Conservation (phyloP, 108 stramenopile species). For the Fragilaria radians region DNA sequence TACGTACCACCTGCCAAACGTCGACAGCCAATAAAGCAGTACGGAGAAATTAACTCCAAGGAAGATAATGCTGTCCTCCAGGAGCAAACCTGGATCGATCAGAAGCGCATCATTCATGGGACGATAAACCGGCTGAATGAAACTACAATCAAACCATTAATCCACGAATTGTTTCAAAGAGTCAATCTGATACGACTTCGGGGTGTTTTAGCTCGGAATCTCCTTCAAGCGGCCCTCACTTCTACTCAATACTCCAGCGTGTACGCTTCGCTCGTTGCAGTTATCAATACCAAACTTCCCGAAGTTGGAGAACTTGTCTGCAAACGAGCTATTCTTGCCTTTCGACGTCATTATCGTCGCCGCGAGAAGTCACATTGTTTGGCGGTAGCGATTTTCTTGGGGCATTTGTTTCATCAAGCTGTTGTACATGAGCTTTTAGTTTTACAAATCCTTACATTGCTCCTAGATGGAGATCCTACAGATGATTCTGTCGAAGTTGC, state of each 20-base stretch:
- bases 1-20: conserved; percentile 64
- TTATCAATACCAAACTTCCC: conserved; percentile 95
- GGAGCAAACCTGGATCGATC: conserved; percentile 81
- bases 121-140: conserved; percentile 94
- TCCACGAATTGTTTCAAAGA: conserved; percentile 83
- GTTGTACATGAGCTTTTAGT: conserved; percentile 94
- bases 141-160: conserved; percentile 86
- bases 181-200: conserved; percentile 93
- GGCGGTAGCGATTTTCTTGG: conserved; percentile 85
- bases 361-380: conserved; percentile 84
- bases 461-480: conserved; percentile 93
- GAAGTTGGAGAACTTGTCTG: conserved; percentile 94
- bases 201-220: conserved; percentile 80
- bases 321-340: conserved; percentile 76
- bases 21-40: conserved; percentile 34
- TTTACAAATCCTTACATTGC: conserved; percentile 90
- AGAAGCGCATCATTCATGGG: conserved; percentile 93
- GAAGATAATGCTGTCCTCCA: conserved; percentile 28
- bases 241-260: conserved; percentile 73
- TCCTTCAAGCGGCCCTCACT: conserved; percentile 85
- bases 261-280: conserved; percentile 91
- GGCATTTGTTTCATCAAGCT: conserved; percentile 96
- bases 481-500: conserved; percentile 97
- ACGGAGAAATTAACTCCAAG: conserved; percentile 2
- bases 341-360: conserved; percentile 83